Base-by-base conservation (phyloP, 1,139 yeast species). In the Kodamaea fungicola region DNA sequence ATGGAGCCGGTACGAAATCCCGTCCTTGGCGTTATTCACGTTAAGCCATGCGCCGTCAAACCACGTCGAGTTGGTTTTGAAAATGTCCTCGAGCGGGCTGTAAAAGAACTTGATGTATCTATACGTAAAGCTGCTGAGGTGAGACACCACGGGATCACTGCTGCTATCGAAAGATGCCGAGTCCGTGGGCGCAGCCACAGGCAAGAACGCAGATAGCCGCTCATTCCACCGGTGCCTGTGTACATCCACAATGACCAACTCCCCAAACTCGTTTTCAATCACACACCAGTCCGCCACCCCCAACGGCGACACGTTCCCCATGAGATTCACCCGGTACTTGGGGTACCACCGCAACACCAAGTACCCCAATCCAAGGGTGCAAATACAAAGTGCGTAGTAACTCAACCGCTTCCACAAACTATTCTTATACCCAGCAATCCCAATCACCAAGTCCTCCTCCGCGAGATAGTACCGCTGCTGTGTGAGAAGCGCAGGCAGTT, bases 281-380 rank as follows among this genome's bases (percentile, higher is more conserved):
- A 89, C 96, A 28, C 92, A 84, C 95, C 97, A 88, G 51, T 88
- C 95, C 25, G 97, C 85, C 42, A 72, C 71, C 1, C 89, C 96
- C 44, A 94, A 67, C 0, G 95, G 81, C 6, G 77, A 70, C 24
- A 71, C 72, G 12, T 63, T 62, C 3, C 96, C 97, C 63, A 78
- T 69, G 43, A 88, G 62, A 36, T 72, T 71, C 34, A 92, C 78
- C 44, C 86, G 71, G 57, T 79, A 80, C 33, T 80, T 71, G 0
- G 98, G 97, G 30, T 87, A 55, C 98, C 98, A 92, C 46, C 96
- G 70, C 42, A 88, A 62, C 0, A 86, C 42, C 39, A 94, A 64
- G 51, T 81, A 90, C 1, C 81, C 81, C 4, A 88, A 34, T 0
- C 98, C 98, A 3, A 77, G 54, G 0, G 96, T 79, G 6, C 64